Evolutionary conservation across 306 rosid genomes (phyloP).

Genomic region (Malus asiatica): DNA sequence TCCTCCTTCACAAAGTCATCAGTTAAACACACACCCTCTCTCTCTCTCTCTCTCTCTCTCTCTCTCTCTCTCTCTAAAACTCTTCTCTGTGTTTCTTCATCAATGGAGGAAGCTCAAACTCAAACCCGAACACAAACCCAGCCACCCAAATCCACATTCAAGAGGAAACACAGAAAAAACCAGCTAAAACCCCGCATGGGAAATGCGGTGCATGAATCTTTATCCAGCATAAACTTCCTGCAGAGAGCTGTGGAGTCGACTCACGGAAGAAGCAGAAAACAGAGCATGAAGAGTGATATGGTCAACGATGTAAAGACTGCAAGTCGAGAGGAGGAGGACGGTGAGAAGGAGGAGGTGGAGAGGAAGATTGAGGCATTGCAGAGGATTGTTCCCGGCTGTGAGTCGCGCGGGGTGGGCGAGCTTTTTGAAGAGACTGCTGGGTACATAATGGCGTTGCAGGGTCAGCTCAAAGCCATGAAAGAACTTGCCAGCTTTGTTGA

Average conservation of each 20-base stretch:
- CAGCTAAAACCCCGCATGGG: neutral
- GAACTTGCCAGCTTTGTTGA: constrained; percentile 54
- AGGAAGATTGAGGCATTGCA: constrained; percentile 74
- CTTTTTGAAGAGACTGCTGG: constrained; percentile 87
- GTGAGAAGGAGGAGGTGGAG: constrained; percentile 65
- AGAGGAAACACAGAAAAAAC: constrained; percentile 23
- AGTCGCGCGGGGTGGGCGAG: constrained; percentile 57
- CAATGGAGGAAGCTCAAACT: constrained; percentile 23
- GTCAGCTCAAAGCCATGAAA: constrained; percentile 64
- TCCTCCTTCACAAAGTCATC: neutral
- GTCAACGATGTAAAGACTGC: neutral
- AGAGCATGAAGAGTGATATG: neutral
- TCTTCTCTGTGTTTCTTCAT: neutral
- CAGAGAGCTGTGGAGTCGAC: neutral
- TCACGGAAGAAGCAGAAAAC: constrained; percentile 1
- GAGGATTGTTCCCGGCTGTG: constrained; percentile 83
- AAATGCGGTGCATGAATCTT: constrained; percentile 22
- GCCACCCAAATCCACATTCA: constrained; percentile 28
- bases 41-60: neutral
- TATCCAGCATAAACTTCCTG: neutral
- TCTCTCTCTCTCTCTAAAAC: neutral
- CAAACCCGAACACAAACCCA: constrained; percentile 19
- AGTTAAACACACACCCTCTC: neutral
- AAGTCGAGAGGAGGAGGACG: constrained; percentile 8
- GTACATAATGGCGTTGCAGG: constrained; percentile 66